phyloP scores from a whole-genome alignment of 805 yeast genomes.

The Saturnispora bothae region DNA sequence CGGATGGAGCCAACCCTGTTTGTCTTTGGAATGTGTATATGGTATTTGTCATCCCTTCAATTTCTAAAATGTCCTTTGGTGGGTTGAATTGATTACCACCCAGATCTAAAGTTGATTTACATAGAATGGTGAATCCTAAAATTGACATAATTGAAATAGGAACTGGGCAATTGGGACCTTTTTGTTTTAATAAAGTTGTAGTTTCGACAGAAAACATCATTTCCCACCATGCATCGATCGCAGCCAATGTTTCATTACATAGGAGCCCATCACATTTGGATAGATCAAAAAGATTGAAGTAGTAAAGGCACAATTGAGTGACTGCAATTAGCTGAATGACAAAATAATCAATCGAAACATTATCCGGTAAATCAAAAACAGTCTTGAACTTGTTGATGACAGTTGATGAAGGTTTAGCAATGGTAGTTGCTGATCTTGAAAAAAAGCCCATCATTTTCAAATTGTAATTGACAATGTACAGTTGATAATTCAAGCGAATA shows the following conservation, averaged over 20 bases:
- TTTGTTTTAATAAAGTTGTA: constrained; percentile 15
- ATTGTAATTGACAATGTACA: constrained; percentile 66
- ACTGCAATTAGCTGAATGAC: constrained; percentile 64
- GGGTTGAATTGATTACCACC: constrained; percentile 37
- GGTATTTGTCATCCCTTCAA: constrained; percentile 53
- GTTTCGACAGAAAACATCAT: constrained; percentile 29
- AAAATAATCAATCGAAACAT: constrained; percentile 52
- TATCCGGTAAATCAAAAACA: constrained; percentile 48
- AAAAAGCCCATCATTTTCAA: constrained; percentile 71
- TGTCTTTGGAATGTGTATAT: constrained; percentile 68
- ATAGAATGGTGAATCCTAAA: constrained; percentile 63
- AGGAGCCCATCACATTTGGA: constrained; percentile 73
- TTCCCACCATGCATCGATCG: constrained; percentile 75
- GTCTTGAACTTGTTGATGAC: constrained; percentile 73
- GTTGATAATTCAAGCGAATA: constrained; percentile 33
- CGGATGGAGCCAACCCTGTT: constrained; percentile 9
- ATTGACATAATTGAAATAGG: constrained; percentile 62
- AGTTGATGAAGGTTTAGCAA: constrained; percentile 65
- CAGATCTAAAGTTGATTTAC: constrained; percentile 53
- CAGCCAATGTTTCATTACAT: constrained; percentile 67
- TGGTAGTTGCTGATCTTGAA: constrained; percentile 69
- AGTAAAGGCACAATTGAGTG: constrained; percentile 66
- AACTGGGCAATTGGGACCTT: constrained; percentile 14
- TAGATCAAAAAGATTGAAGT: constrained; percentile 64
- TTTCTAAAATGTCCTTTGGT: constrained; percentile 79